Percentiles rank a stretch among this genome's conserved stretches.
Evolutionary conservation across 129 eudicot genomes (phyloP).

Genomic region (Flaveria linearis): DNA sequence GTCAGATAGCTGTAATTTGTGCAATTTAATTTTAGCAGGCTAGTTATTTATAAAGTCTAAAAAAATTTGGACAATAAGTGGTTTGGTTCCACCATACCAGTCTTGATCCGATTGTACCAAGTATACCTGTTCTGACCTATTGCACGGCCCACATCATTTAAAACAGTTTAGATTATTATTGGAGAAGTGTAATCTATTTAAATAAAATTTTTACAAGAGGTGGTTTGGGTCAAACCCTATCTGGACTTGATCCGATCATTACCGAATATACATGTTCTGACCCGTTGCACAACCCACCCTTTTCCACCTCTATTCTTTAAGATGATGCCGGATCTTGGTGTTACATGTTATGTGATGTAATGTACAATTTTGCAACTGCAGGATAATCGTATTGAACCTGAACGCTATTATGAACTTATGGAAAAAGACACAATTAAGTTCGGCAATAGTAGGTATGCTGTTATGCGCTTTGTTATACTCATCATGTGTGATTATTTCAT

Average conservation of each 20-base stretch:
- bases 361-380: constrained; percentile 40
- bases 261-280: neutral
- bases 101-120: neutral
- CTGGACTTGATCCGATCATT: neutral
- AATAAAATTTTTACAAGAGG: neutral
- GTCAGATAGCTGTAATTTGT: neutral
- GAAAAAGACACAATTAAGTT: constrained; percentile 88
- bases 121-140: neutral
- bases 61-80: neutral
- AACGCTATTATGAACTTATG: constrained; percentile 85
- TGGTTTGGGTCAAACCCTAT: neutral
- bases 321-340: constrained; percentile 4
- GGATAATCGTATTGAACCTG: constrained; percentile 83
- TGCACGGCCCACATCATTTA: neutral
- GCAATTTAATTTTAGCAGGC: too few species aligned
- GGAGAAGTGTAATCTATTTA: neutral
- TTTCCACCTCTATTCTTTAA: neutral
- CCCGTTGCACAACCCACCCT: neutral
- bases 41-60: neutral
- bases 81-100: neutral
- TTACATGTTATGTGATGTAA: constrained; percentile 20
- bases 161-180: neutral
- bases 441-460: constrained; percentile 86
- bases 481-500: constrained; percentile 17
- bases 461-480: neutral